These are phyloP conservation scores for Exobasidium rhododendri DNA, from an alignment of 1,284 basidiomycete species.

Conservation along the genomic window DNA sequence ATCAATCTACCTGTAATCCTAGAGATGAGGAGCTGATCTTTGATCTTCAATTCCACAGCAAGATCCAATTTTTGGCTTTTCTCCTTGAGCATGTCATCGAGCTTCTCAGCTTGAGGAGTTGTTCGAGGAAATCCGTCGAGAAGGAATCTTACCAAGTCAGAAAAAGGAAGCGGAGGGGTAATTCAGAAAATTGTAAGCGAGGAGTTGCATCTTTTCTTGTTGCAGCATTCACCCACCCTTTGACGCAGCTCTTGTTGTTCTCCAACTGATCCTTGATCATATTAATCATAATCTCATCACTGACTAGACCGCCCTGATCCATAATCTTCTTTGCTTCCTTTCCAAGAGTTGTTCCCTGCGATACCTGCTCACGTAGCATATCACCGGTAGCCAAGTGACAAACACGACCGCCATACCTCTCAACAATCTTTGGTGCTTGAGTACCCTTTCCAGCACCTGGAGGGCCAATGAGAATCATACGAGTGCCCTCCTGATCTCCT, in stretches of 20 bases:
- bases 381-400: constrained; percentile 98
- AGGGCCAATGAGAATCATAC: constrained; percentile 89
- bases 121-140: constrained; percentile 98
- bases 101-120: constrained; percentile 93
- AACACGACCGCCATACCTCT: constrained; percentile 75
- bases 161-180: not conserved
- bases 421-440: constrained; percentile 87
- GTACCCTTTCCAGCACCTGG: constrained; percentile 99
- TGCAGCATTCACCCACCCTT: constrained; percentile 74
- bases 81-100: constrained; percentile 79
- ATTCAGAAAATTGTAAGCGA: constrained; percentile 7
- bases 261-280: constrained; percentile 97
- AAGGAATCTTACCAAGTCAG: constrained; percentile 69
- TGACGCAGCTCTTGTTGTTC: constrained; percentile 85
- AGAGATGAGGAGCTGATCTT: constrained; percentile 90
- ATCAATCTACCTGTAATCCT: constrained; percentile 94
- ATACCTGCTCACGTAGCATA: constrained; percentile 93
- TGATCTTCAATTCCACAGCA: constrained; percentile 86
- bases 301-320: constrained; percentile 85
- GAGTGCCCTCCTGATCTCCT: constrained; percentile 47
- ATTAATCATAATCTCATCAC: constrained; percentile 93
- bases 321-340: constrained; percentile 95
- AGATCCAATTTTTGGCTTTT: constrained; percentile 81
- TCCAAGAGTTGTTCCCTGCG: constrained; percentile 80
- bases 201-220: not conserved